A percentile compares a stretch with the other conserved stretches of the same genome.
Evolutionary conservation across 129 eudicot species (phyloP).

Genomic region (Dittrichia graveolens): DNA sequence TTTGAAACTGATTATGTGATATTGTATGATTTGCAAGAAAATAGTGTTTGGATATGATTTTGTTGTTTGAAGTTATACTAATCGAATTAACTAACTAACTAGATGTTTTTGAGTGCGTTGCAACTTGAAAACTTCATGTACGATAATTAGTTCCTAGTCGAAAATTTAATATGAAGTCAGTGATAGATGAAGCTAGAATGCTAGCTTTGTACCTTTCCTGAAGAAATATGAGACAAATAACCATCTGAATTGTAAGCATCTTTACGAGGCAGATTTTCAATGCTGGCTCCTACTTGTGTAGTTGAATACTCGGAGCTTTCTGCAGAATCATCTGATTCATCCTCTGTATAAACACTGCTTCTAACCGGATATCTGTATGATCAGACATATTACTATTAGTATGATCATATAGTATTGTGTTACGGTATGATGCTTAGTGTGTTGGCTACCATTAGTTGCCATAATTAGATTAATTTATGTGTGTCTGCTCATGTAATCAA

Average conservation of each 20-base stretch:
- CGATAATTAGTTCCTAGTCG: background rate
- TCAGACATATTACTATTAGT: too few relatives aligned
- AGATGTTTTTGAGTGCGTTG: background rate
- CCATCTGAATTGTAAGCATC: conserved; percentile 44
- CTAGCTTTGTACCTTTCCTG: conserved; percentile 27
- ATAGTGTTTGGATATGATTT: conserved; percentile 2
- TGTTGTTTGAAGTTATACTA: too few relatives aligned
- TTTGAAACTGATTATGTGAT: too few relatives aligned
- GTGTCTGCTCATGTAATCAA: too few relatives aligned
- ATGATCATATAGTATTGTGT: too few relatives aligned
- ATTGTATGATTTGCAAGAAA: too few relatives aligned
- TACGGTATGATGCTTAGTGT: too few relatives aligned
- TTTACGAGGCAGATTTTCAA: conserved; percentile 40
- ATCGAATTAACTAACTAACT: too few relatives aligned
- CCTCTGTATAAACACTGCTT: conserved; percentile 62
- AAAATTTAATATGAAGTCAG: conserved; percentile 4
- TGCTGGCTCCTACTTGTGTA: conserved; percentile 53
- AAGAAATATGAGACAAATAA: conserved; percentile 35
- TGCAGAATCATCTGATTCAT: conserved; percentile 66
- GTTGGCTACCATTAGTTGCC: too few relatives aligned
- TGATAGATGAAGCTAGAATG: conserved; percentile 1
- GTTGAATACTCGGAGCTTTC: conserved; percentile 76
- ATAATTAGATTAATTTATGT: too few relatives aligned
- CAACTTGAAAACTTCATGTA: background rate
- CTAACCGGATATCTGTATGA: conserved; percentile 25